phyloP scores from a whole-genome alignment of 257 asterid genomes.

The Pogostemon cablin region DNA sequence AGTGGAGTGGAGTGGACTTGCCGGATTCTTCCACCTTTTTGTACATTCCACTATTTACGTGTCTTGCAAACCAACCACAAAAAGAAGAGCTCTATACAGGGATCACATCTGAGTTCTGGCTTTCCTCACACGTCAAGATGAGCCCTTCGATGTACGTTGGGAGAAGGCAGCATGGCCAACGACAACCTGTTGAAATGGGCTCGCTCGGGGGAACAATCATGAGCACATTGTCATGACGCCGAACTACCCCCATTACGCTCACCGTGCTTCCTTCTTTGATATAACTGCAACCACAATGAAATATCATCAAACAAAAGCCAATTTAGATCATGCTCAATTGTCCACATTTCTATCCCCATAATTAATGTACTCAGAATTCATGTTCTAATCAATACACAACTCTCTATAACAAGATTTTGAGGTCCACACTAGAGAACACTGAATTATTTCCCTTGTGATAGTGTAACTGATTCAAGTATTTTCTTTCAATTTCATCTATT shows the following conservation, averaged over 20 bases:
- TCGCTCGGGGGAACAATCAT: constrained; percentile 81
- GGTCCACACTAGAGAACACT: too few species aligned
- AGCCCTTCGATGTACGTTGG: constrained; percentile 79
- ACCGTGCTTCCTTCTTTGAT: constrained; percentile 84
- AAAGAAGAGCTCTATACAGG: constrained; percentile 55
- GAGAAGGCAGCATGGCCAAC: constrained; percentile 68
- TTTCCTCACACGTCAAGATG: constrained; percentile 54
- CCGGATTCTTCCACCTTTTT: constrained; percentile 36
- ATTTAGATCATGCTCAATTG: neutral
- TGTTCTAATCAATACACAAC: neutral
- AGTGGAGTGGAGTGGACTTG: constrained; percentile 19
- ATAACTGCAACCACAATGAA: constrained; percentile 42
- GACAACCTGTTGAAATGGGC: constrained; percentile 74
- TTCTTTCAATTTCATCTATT: constrained; percentile 7
- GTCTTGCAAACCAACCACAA: constrained; percentile 30
- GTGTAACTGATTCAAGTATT: neutral
- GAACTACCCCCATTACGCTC: constrained; percentile 75
- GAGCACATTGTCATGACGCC: constrained; percentile 68
- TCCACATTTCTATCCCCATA: constrained; percentile 2
- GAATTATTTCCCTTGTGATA: neutral
- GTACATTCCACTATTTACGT: constrained; percentile 41
- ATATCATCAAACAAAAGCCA: neutral
- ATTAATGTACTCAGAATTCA: neutral
- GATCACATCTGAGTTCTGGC: constrained; percentile 57
- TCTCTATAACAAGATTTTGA: neutral